These are phyloP conservation scores for Metschnikowia vanudenii DNA, from an alignment of 805 yeast genomes.

Conservation along the genomic window DNA sequence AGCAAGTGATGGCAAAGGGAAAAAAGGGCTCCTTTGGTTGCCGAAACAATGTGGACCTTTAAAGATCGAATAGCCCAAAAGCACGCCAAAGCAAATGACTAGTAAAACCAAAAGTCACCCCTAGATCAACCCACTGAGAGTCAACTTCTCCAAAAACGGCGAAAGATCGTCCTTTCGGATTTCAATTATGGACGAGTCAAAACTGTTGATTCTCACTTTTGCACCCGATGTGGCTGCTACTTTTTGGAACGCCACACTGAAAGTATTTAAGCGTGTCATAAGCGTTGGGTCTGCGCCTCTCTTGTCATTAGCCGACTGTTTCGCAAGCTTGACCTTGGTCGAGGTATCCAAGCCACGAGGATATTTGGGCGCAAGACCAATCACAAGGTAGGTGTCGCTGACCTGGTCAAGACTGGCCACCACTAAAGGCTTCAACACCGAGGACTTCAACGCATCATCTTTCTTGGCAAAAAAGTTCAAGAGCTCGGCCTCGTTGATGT, in stretches of 20 bases:
- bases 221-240: constrained; percentile 85
- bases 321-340: constrained; percentile 32
- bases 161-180: constrained; percentile 82
- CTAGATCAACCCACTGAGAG: constrained; percentile 59
- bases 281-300: constrained; percentile 35
- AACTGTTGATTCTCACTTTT: constrained; percentile 86
- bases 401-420: constrained; percentile 75
- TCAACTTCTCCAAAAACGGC: constrained; percentile 81
- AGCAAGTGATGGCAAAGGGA: too few species aligned
- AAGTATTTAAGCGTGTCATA: constrained; percentile 63
- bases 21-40: too few species aligned
- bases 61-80: too few species aligned
- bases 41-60: too few species aligned
- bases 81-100: too few species aligned
- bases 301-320: constrained; percentile 20
- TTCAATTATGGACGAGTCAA: constrained; percentile 92
- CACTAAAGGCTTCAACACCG: constrained; percentile 68
- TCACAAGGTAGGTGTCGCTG: constrained; percentile 77
- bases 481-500: constrained; percentile 75
- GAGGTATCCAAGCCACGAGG: constrained; percentile 47
- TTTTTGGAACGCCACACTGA: constrained; percentile 88
- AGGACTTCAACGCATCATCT: constrained; percentile 26
- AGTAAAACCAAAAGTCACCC: too few species aligned
- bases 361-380: constrained; percentile 84
- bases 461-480: constrained; percentile 27